Evolutionary conservation across 495 filamentous ascomycete genomes (phyloP), one percentile per base, ranked within the genome.

Genomic region (Penicillium psychrofluorescens): DNA sequence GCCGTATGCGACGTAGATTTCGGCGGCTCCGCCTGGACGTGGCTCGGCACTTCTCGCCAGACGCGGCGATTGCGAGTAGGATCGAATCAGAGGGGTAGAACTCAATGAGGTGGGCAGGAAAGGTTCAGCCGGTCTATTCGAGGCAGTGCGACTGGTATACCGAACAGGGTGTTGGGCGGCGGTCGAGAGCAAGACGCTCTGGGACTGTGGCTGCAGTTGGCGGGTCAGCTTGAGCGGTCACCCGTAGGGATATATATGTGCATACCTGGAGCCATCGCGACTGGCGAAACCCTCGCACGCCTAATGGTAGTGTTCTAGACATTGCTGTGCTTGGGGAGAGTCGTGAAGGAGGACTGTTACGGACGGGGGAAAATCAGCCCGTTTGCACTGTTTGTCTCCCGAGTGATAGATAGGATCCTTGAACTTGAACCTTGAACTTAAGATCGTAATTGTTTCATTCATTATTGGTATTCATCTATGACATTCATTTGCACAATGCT

Each of bases 1-100:
- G 43, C 78, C 79, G 54, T 86, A 88, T 11, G 86, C 85, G 29
- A 84, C 70, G 57, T 92, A 94, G 2, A 80, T 83, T 46, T 86
- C 81, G 9, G 76, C 75, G 0, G 76, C 59, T 5, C 55, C 66
- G 11, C 64, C 64, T 11, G 66, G 60, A 9, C 56, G 54, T 2
- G 60, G 58, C 29, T 51, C 46, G 2, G 65, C 54, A 63, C 58
- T 49, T 35, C 54, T 61, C 13, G 62, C 57, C 44, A 68, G 45
- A 43, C 60, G 50, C 28, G 44, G 32, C 27, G 48, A 42, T 31
- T 47, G 38, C 7, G 49, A 47, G 29, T 51, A 52, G 13, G 39
- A 49, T 28, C 44, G 29, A 14, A 29, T 28, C 29, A 15, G 31
- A 8, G 15, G n/a, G 31, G 7, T 32, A 15, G 35, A 35, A 31